Conservation (phyloP, 768 basidiomycete species). For the Collybia sordida region DNA sequence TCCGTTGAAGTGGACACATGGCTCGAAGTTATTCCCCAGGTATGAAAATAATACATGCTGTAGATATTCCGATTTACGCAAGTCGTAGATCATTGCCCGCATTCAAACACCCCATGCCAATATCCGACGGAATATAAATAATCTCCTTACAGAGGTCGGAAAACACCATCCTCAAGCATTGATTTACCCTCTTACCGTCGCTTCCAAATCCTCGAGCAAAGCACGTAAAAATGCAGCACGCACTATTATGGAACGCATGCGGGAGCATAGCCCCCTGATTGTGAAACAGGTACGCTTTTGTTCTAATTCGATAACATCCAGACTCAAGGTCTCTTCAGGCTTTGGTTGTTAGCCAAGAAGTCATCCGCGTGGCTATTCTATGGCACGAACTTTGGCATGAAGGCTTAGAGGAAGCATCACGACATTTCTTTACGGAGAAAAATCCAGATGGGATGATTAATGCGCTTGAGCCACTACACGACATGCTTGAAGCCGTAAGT, state of each 20-base stretch:
- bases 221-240: conserved; percentile 81
- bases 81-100: conserved; percentile 86
- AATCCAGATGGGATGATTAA: conserved; percentile 98
- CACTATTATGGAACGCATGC: conserved; percentile 89
- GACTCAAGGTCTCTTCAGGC: conserved; percentile 47
- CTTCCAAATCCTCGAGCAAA: conserved; percentile 90
- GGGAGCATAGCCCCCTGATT: conserved; percentile 83
- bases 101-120: conserved; percentile 92
- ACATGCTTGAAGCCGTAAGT: conserved; percentile 82
- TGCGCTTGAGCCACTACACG: conserved; percentile 88
- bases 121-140: conserved; percentile 87
- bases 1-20: conserved; percentile 95
- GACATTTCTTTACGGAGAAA: conserved; percentile 94
- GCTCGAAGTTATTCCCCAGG: conserved; percentile 98
- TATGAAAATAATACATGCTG: conserved; percentile 26
- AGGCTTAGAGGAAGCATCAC: conserved; percentile 95
- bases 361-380: conserved; percentile 95
- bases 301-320: background rate
- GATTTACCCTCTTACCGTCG: conserved; percentile 94
- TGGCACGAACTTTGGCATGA: conserved; percentile 99
- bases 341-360: conserved; percentile 84
- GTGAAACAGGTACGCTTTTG: conserved; percentile 71
- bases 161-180: conserved; percentile 97
- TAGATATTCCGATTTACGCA: too few species aligned
- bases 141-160: conserved; percentile 87